These are phyloP conservation scores for Actinomucor elegans DNA, from an alignment of 371 early-diverging fungal genomes.

Conservation along the genomic window DNA sequence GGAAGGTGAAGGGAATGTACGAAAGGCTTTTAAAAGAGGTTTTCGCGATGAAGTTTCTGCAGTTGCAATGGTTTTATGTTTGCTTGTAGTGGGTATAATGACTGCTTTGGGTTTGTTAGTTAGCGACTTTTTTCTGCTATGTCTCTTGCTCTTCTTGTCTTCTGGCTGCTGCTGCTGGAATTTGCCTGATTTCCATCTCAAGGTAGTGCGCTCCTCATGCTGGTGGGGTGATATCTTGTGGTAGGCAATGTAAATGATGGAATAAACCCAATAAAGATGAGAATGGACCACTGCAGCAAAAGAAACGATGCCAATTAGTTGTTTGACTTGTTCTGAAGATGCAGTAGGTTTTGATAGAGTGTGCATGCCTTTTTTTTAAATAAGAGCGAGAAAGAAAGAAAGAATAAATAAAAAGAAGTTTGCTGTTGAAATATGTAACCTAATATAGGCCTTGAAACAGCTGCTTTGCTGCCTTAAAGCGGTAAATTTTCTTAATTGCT, in stretches of 20 bases:
- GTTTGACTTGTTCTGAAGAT: not conserved
- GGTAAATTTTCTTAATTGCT: slow-evolving; percentile 1
- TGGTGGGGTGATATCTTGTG: slow-evolving; percentile 1
- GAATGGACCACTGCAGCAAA: slow-evolving; percentile 16
- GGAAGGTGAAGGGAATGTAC: slow-evolving; percentile 5
- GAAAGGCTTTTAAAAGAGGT: not conserved
- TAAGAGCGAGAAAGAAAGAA: not conserved
- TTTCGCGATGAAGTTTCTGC: too few species aligned
- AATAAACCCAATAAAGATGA: slow-evolving; percentile 18
- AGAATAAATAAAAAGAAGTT: not conserved
- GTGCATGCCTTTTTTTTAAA: too few species aligned
- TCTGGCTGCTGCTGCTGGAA: not conserved
- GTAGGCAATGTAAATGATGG: slow-evolving; percentile 18
- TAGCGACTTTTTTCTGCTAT: not conserved
- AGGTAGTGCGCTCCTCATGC: not conserved
- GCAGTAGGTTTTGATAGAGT: not conserved
- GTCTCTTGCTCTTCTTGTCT: not conserved
- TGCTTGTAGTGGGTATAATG: not conserved
- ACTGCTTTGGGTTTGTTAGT: not conserved
- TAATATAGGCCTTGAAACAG: not conserved
- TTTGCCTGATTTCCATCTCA: slow-evolving; percentile 4
- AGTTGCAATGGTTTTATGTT: not conserved
- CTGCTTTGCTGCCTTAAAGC: not conserved
- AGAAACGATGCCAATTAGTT: slow-evolving; percentile 1
- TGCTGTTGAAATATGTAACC: not conserved